Evolutionary conservation across 2,329 filamentous ascomycete species (phyloP), one percentile per base, ranked within the genome.

Genomic region (Ampelomyces quisqualis): DNA sequence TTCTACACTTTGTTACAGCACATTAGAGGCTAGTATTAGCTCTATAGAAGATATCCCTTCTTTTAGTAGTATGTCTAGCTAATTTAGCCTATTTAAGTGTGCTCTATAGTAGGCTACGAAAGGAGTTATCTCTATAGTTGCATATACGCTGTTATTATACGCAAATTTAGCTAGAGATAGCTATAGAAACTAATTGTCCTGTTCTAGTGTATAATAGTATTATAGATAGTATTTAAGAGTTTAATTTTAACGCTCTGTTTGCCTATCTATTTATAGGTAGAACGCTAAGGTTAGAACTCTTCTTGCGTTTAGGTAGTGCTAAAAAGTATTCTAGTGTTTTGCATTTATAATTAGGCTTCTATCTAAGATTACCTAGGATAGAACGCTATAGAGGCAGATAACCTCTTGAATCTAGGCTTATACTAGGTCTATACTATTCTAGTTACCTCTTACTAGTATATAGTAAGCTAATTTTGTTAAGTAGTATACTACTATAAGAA

Each of bases 381-480:
- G 20, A 11, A 40, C 32, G 20, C 30, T 33, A 21, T 34, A 28
- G 33, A 40, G 21, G 17, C 27, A 34, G 15, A 40, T 18, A 24
- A 14, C 18, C 13, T 33, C 19, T 5, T 23, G 14, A 4, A 38
- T 38, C 17, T 38, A 38, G 11, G 13, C 24, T 17, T 38, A 38
- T 4, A 15, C 15, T 29, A 38, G 15, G 21, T 38, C 23, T 21
- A 15, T 38, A 22, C 35, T 23, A 30, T 30, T 15, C 17, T 30
- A 38, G 23, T 38, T 15, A 20, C 2, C 3, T 21, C 14, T 10
- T 20, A n/a, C 17, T 20, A 33, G 17, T 5, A 33, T 33, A 33
- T 33, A 33, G 18, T 33, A 33, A 5, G 14, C n/a, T 31, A 38
- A 30, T 31, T 38, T 38, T 19, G 28, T 29, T 20, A 38, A 31